Conservation (phyloP, 2,329 filamentous ascomycete genomes). For the Orbilia javanica region DNA sequence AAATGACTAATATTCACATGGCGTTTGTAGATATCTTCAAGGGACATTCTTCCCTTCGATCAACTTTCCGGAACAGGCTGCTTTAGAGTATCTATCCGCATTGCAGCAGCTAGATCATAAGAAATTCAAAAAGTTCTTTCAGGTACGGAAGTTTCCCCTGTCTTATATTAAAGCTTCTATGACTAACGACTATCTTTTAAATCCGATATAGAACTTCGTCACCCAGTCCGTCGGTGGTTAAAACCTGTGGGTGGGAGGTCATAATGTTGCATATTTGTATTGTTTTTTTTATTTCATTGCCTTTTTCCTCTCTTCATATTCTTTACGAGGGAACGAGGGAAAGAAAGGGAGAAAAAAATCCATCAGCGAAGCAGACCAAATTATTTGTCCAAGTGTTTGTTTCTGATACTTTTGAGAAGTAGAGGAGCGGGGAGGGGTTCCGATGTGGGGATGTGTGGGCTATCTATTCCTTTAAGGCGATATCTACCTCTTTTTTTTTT, state of each 20-base stretch:
- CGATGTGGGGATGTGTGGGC: no score
- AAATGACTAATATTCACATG: not conserved
- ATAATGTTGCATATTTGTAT: constrained; percentile 7
- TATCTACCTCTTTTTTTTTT: constrained; percentile 23
- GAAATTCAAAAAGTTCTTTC: constrained; percentile 61
- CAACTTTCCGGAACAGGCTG: constrained; percentile 59
- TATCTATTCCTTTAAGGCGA: not conserved
- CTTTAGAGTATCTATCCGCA: constrained; percentile 60
- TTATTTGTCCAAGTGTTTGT: constrained; percentile 18
- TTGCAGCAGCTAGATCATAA: constrained; percentile 60
- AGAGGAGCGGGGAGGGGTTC: not conserved
- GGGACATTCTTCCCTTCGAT: constrained; percentile 61
- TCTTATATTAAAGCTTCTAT: not conserved
- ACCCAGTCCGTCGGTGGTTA: constrained; percentile 47
- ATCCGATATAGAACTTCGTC: constrained; percentile 51
- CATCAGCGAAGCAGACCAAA: constrained; percentile 9
- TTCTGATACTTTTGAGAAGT: not conserved
- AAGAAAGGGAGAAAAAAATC: not conserved
- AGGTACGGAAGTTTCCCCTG: constrained; percentile 40
- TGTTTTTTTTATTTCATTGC: not conserved
- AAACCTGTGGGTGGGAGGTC: not conserved
- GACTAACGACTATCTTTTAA: not conserved
- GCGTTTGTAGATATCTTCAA: constrained; percentile 58
- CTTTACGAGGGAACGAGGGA: no score
- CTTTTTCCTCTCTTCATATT: constrained; percentile 7